Conservation (phyloP, 2,329 filamentous ascomycete species). For the Penicillium sp. region DNA sequence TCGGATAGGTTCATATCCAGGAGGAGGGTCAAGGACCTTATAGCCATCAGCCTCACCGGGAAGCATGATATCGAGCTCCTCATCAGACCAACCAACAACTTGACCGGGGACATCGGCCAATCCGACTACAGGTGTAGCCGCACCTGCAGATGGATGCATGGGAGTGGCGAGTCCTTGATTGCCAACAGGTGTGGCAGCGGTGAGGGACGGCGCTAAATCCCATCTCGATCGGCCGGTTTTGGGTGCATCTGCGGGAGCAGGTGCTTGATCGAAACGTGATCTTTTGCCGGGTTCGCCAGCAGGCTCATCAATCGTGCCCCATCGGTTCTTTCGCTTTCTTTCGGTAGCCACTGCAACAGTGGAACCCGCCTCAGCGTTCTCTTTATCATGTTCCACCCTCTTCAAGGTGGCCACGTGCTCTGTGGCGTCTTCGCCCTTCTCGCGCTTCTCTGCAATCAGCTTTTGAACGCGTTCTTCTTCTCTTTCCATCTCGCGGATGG, state of each 20-base stretch:
- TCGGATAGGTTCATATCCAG: constrained; percentile 83
- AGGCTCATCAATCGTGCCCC: constrained; percentile 61
- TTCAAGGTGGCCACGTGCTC: constrained; percentile 74
- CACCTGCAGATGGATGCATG: constrained; percentile 64
- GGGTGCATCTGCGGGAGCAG: constrained; percentile 56
- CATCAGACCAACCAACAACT: constrained; percentile 81
- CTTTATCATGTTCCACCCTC: constrained; percentile 64
- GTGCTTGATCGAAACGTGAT: constrained; percentile 75
- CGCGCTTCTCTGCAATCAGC: constrained; percentile 73
- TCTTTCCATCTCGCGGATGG: constrained; percentile 80
- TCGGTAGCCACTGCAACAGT: constrained; percentile 62
- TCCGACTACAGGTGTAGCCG: constrained; percentile 53
- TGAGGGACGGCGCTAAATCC: constrained; percentile 76
- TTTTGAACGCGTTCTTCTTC: constrained; percentile 85
- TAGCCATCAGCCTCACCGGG: constrained; percentile 75
- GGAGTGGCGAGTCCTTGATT: constrained; percentile 74
- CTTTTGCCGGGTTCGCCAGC: constrained; percentile 23
- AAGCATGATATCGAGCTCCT: constrained; percentile 88
- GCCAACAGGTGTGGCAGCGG: constrained; percentile 68
- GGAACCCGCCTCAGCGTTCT: constrained; percentile 68
- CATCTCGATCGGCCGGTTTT: constrained; percentile 79
- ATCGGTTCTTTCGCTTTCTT: constrained; percentile 88
- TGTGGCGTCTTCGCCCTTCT: constrained; percentile 57
- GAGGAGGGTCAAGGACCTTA: constrained; percentile 84
- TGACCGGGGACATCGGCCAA: constrained; percentile 74